Evolutionary conservation across 164 flowering plant genomes (phyloP), one percentile per base, ranked within the genome.

Genomic region (Litsea cubeba): DNA sequence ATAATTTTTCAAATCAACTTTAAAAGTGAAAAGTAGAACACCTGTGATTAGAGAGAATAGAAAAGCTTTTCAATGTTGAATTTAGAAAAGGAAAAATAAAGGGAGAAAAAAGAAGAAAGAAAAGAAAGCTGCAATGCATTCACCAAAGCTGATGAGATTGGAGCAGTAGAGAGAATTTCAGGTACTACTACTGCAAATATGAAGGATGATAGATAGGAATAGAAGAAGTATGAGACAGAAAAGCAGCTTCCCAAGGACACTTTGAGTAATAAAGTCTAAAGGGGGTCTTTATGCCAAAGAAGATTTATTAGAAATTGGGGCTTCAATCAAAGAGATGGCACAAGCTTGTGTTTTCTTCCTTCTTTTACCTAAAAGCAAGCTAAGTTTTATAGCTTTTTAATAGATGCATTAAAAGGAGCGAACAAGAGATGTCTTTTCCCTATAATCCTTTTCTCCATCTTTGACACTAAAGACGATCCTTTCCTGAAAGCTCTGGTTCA

Each of bases 401-500:
- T 75, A 75, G 69, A 62, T 81, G 69, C 88, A 83, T 85, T 82
- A 86, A 87, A 87, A 87, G 93, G 71, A 84, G 85, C 85, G 87
- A 86, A 85, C 82, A 78, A 80, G 71, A 78, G 73, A 77, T 50
- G 78, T 83, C 83, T 81, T 83, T 85, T 82, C 81, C 75, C 72
- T 69, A 51, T 65, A 65, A 77, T 68, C 70, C 72, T 72, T 75
- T 58, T 71, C 72, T 26, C 63, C 35, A 67, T 63, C 60, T 20
- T 35, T 71, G 72, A 63, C 66, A 22, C 66, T 24, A 63, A 63
- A 63, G 51, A 65, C 40, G 72, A 50, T 28, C 67, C 78, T 80
- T 83, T 72, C 69, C 69, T 72, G 71, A 81, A 82, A 72, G 62
- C 71, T 71, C 68, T 70, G 72, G 57, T 76, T 76, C 75, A 74